Conservation (phyloP, 371 early-diverging fungal species). For the Gilbertella persicaria region DNA sequence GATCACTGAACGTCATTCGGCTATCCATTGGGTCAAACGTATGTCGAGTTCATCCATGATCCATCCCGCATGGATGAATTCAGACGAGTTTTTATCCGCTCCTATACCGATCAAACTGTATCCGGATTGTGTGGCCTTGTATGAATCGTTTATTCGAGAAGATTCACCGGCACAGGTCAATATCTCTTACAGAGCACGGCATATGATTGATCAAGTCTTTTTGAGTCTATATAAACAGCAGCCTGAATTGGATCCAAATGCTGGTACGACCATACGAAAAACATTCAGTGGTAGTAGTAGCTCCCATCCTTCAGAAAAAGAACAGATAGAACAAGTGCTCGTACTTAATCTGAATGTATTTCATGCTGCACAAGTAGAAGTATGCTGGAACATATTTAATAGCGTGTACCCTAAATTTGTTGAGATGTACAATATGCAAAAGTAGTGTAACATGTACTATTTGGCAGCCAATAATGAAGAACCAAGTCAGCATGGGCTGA, state of each 20-base stretch:
- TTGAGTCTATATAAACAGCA: neutral
- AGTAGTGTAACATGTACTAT: neutral
- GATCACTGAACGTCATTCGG: neutral
- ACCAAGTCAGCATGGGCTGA: too few relatives aligned
- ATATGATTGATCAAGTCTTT: constrained; percentile 22
- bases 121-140: constrained; percentile 30
- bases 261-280: neutral
- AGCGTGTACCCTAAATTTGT: constrained; percentile 42
- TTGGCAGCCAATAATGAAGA: too few relatives aligned
- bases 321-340: too few relatives aligned
- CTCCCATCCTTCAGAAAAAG: neutral
- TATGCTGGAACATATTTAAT: constrained; percentile 49
- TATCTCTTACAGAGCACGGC: constrained; percentile 36
- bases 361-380: constrained; percentile 36
- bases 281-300: neutral
- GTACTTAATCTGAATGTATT: constrained; percentile 19
- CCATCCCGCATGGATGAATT: neutral
- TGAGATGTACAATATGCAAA: constrained; percentile 10
- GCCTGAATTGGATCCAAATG: neutral
- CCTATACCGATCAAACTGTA: constrained; percentile 18
- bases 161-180: constrained; percentile 42
- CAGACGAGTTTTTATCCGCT: neutral
- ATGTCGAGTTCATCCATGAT: neutral
- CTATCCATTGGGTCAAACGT: neutral
- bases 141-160: constrained; percentile 34